Conservation (phyloP, 2,329 filamentous ascomycete species). For the Cordyceps sp. region DNA sequence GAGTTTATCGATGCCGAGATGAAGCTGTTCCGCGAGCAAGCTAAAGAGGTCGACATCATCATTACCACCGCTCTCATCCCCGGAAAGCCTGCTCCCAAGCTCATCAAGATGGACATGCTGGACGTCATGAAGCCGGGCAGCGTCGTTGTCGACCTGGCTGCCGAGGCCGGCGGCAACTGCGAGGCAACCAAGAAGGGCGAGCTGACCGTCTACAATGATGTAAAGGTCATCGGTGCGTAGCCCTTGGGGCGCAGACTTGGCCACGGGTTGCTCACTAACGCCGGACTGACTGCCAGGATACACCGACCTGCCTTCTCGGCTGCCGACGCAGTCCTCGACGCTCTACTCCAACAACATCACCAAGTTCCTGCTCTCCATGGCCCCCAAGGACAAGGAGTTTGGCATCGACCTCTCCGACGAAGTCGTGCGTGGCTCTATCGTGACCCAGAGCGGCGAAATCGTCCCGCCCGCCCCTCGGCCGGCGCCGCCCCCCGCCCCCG, state of each 20-base stretch:
- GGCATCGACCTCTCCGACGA: conserved; percentile 70
- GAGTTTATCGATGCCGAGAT: conserved; percentile 88
- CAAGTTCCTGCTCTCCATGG: conserved; percentile 72
- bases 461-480: conserved; percentile 61
- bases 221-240: conserved; percentile 61
- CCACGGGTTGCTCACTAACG: background rate
- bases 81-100: conserved; percentile 63
- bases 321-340: conserved; percentile 79
- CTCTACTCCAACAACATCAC: conserved; percentile 90
- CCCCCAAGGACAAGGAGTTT: conserved; percentile 61
- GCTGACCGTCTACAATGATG: conserved; percentile 53
- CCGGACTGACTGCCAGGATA: conserved; percentile 41
- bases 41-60: conserved; percentile 77
- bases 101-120: conserved; percentile 69
- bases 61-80: conserved; percentile 88
- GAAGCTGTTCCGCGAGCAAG: conserved; percentile 81
- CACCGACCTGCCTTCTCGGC: conserved; percentile 70
- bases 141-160: conserved; percentile 74
- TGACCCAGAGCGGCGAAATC: conserved; percentile 62
- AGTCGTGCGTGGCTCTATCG: conserved; percentile 71
- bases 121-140: conserved; percentile 81
- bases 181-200: conserved; percentile 64
- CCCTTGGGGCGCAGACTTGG: conserved; percentile 2
- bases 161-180: conserved; percentile 79
- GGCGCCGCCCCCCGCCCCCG: conserved; percentile 34